Percentiles rank a stretch among this genome's conserved stretches.
Evolutionary conservation across 1,284 basidiomycete genomes (phyloP).

Genomic region (Trichosporon faecale): DNA sequence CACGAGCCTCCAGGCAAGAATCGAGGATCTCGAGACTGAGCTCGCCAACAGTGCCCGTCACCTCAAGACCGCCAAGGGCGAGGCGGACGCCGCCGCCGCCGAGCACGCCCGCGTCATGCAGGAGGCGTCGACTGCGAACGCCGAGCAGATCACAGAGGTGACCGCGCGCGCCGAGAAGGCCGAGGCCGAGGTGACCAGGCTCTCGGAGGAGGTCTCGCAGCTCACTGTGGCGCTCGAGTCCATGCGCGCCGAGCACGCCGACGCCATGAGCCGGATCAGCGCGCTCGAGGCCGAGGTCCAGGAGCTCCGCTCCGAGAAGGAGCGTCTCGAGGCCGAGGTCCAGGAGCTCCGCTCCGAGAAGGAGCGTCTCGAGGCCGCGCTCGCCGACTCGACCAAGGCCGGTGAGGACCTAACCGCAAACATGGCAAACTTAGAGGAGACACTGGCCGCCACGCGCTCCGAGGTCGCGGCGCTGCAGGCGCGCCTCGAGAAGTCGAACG

Average conservation of each 20-base stretch:
- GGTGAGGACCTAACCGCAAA: not conserved
- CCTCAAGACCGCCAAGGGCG: not conserved
- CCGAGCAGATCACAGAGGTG: not conserved
- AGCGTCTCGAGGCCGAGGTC: conserved; percentile 4
- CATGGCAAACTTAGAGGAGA: not conserved
- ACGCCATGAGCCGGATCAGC: not conserved
- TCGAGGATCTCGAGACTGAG: conserved; percentile 6
- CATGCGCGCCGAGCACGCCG: not conserved
- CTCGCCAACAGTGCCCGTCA: not conserved
- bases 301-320: conserved; percentile 66
- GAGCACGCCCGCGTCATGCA: conserved; percentile 63
- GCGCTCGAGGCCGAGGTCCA: not conserved
- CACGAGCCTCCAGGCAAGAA: not conserved
- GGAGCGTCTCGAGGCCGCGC: conserved; percentile 9
- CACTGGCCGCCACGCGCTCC: not conserved
- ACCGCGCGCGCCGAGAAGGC: conserved; percentile 70
- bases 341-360: conserved; percentile 65
- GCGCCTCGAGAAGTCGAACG: not conserved
- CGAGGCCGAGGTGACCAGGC: conserved; percentile 62
- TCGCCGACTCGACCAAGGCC: conserved; percentile 1
- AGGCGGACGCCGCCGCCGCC: not conserved
- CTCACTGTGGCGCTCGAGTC: not conserved
- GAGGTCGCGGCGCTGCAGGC: conserved; percentile 12
- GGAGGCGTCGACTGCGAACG: conserved; percentile 53
- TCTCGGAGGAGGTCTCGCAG: not conserved